These are phyloP conservation scores for Diatrype stigma DNA, from an alignment of 2,329 filamentous ascomycete species.

Conservation along the genomic window DNA sequence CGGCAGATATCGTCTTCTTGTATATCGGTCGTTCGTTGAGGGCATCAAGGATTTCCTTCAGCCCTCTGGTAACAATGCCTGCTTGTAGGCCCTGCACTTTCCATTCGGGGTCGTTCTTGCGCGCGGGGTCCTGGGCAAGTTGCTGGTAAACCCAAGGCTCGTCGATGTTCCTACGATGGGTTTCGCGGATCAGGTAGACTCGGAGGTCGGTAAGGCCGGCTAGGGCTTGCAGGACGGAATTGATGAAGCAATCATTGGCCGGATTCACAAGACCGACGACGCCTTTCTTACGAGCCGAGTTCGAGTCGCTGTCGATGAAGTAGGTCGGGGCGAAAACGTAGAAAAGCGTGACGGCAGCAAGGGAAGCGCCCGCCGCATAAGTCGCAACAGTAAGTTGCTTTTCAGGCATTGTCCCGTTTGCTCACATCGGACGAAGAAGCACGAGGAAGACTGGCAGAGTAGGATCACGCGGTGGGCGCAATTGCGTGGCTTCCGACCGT, in stretches of 20 bases:
- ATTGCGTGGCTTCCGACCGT: no score
- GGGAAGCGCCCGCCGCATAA: conserved; percentile 91
- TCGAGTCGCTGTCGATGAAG: conserved; percentile 80
- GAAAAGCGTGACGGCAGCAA: conserved; percentile 89
- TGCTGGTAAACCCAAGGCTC: conserved; percentile 70
- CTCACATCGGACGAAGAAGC: background rate
- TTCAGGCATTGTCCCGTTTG: conserved; percentile 61
- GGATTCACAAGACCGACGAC: conserved; percentile 86
- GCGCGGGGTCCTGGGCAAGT: conserved; percentile 44
- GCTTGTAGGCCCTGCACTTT: conserved; percentile 67
- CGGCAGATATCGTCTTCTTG: conserved; percentile 87
- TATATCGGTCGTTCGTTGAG: conserved; percentile 92
- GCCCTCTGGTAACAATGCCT: conserved; percentile 76
- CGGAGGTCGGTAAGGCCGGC: conserved; percentile 86
- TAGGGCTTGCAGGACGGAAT: conserved; percentile 89
- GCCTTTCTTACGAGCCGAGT: conserved; percentile 68
- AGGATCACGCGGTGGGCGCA: no score
- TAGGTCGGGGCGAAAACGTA: conserved; percentile 99
- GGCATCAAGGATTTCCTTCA: conserved; percentile 89
- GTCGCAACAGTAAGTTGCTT: conserved; percentile 79
- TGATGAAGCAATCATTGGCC: conserved; percentile 96
- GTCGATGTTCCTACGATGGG: conserved; percentile 77
- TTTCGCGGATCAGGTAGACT: conserved; percentile 87
- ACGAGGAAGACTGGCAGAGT: no score
- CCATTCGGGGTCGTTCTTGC: conserved; percentile 43